phyloP scores from a whole-genome alignment of 2,329 filamentous ascomycete genomes.

The Colletotrichum plurivorum region DNA sequence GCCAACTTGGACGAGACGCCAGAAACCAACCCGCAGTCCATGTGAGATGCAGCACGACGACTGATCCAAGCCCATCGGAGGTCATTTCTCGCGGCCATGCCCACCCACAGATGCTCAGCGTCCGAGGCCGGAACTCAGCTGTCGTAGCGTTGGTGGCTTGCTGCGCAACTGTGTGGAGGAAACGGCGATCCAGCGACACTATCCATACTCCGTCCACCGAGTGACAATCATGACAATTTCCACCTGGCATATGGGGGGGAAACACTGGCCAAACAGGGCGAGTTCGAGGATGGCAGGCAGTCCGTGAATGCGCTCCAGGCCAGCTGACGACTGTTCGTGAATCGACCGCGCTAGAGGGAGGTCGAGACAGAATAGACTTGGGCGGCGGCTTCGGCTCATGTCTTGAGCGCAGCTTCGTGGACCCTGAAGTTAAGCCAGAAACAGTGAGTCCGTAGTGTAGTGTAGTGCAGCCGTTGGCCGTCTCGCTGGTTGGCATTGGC shows the following conservation, averaged over 20 bases:
- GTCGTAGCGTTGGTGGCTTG: slow-evolving; percentile 31
- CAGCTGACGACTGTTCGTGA: background rate
- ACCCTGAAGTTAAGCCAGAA: slow-evolving; percentile 4
- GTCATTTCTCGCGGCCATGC: background rate
- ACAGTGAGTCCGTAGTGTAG: too few relatives aligned
- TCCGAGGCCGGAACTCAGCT: slow-evolving; percentile 22
- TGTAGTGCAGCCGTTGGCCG: background rate
- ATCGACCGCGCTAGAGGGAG: background rate
- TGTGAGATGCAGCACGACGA: slow-evolving; percentile 28
- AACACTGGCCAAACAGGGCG: slow-evolving; percentile 28
- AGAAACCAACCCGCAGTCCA: slow-evolving; percentile 28
- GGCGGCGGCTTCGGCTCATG: background rate
- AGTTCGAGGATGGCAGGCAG: background rate
- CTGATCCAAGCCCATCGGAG: slow-evolving; percentile 1
- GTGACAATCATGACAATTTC: slow-evolving; percentile 30
- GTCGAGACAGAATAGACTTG: slow-evolving; percentile 7
- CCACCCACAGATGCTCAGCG: background rate
- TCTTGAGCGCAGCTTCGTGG: background rate
- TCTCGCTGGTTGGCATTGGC: slow-evolving; percentile 4
- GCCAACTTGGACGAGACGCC: slow-evolving; percentile 12
- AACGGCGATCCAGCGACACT: slow-evolving; percentile 6
- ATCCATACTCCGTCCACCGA: too few relatives aligned
- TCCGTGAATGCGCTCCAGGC: background rate
- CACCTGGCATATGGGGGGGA: slow-evolving; percentile 4
- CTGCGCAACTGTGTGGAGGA: slow-evolving; percentile 4